A percentile compares a stretch with the other conserved stretches of the same genome.
Conservation (phyloP, 495 filamentous ascomycete species). For the Durotheca rogersii region DNA sequence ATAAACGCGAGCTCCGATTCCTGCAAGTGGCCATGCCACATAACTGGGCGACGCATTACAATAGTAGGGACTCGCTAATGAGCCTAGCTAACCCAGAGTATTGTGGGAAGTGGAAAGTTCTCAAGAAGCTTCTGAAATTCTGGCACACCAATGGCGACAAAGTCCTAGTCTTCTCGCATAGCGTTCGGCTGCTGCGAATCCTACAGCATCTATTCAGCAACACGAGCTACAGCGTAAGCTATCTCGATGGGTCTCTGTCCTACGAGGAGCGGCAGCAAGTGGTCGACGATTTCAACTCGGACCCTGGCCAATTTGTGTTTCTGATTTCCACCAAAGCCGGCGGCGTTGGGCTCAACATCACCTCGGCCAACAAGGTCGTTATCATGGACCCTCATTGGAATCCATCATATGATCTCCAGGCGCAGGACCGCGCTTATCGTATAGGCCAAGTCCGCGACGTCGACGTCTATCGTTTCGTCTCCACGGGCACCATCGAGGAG, state of each 20-base stretch:
- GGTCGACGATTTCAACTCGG: conserved; percentile 90
- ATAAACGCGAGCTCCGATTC: conserved; percentile 73
- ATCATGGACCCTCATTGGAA: conserved; percentile 99
- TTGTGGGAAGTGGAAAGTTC: conserved; percentile 95
- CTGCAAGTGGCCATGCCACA: conserved; percentile 75
- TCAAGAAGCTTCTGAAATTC: conserved; percentile 81
- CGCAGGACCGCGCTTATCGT: conserved; percentile 93
- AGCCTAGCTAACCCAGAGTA: conserved; percentile 88
- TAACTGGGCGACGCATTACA: conserved; percentile 74
- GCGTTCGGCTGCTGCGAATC: conserved; percentile 81
- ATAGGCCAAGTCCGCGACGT: conserved; percentile 93
- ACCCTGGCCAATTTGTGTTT: conserved; percentile 88
- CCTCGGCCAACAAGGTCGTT: conserved; percentile 96
- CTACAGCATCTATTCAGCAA: conserved; percentile 82
- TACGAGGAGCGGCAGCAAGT: conserved; percentile 78
- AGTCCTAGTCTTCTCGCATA: conserved; percentile 89
- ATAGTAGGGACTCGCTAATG: conserved; percentile 71
- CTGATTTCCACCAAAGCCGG: conserved; percentile 93
- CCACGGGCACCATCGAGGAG: conserved; percentile 91
- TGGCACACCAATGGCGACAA: conserved; percentile 92
- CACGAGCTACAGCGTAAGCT: conserved; percentile 89
- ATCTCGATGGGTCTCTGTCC: conserved; percentile 84
- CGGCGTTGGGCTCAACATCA: conserved; percentile 88
- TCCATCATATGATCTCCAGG: conserved; percentile 88
- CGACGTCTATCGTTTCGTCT: conserved; percentile 94